Conservation (phyloP, 1,139 yeast species). For the Hyphopichia fennica region DNA sequence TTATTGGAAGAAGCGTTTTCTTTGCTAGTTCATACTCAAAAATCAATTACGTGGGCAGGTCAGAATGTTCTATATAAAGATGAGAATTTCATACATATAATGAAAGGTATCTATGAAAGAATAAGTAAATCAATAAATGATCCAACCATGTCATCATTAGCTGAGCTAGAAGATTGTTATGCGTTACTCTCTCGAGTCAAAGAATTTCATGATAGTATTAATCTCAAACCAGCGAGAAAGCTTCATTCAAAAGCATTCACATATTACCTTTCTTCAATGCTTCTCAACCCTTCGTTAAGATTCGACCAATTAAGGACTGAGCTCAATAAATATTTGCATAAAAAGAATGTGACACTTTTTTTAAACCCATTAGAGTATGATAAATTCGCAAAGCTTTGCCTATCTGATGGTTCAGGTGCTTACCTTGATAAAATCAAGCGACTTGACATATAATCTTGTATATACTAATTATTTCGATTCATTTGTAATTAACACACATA, state of each 20-base stretch:
- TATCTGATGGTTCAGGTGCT: not conserved
- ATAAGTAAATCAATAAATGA: not conserved
- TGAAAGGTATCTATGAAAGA: conserved; percentile 10
- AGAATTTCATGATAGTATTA: not conserved
- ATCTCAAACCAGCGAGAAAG: not conserved
- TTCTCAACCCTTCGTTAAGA: not conserved
- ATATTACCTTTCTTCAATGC: not conserved
- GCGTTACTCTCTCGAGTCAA: not conserved
- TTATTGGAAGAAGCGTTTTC: conserved; percentile 25
- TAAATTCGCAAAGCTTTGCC: not conserved
- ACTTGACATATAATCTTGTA: not conserved
- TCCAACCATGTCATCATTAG: not conserved
- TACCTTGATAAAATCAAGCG: not conserved
- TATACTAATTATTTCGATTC: not conserved
- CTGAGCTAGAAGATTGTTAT: not conserved
- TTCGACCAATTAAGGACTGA: not conserved
- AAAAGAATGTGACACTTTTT: not conserved
- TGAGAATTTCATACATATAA: conserved; percentile 18
- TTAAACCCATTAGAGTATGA: conserved; percentile 1
- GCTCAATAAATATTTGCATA: not conserved
- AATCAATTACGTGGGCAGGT: conserved; percentile 11
- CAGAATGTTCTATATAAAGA: conserved; percentile 14
- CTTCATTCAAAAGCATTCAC: conserved; percentile 1
- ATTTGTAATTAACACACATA: not conserved
- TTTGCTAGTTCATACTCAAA: conserved; percentile 21